Conservation (phyloP, 495 filamentous ascomycete species). For the Trichoderma asperelloides region DNA sequence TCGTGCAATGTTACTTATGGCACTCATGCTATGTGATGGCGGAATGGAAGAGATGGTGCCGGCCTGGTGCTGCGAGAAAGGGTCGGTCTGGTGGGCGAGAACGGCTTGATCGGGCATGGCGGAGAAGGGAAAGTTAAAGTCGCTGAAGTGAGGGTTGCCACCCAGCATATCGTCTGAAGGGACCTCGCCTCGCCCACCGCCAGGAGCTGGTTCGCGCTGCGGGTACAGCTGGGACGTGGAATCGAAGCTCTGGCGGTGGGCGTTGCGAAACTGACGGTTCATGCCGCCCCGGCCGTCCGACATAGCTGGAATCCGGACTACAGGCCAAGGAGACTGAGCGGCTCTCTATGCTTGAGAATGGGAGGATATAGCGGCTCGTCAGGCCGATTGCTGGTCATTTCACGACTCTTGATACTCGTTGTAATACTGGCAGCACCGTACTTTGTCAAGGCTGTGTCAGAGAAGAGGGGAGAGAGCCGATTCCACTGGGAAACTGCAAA, state of each 20-base stretch:
- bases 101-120: constrained; percentile 28
- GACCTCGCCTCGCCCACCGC: background rate
- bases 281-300: constrained; percentile 5
- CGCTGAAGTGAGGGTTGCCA: constrained; percentile 30
- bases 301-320: background rate
- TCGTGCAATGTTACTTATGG: constrained; percentile 1
- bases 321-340: background rate
- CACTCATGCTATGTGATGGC: background rate
- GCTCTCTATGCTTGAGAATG: background rate
- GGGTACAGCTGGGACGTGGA: background rate
- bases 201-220: background rate
- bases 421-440: background rate
- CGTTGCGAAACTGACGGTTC: background rate
- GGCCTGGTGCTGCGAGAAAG: constrained; percentile 21
- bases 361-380: background rate
- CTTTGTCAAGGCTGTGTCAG: background rate
- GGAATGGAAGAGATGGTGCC: background rate
- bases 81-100: constrained; percentile 26
- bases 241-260: background rate
- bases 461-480: background rate
- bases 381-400: constrained; percentile 4
- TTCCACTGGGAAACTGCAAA: background rate
- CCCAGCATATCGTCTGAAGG: constrained; percentile 20
- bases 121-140: constrained; percentile 39
- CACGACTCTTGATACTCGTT: background rate